Conservation (phyloP, 768 basidiomycete genomes). For the Leccinum disarticulatum region DNA sequence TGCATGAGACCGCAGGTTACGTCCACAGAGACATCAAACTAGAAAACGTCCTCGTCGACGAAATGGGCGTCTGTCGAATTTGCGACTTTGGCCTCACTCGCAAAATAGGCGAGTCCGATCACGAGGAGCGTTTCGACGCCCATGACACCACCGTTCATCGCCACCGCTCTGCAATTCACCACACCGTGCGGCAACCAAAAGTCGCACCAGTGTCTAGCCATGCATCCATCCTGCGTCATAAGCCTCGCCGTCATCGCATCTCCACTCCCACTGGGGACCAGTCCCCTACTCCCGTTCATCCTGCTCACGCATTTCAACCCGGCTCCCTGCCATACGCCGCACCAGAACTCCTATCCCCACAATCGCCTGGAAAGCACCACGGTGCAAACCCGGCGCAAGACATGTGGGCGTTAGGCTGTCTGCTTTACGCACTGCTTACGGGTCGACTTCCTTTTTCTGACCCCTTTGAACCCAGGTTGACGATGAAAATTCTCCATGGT, state of each 20-base stretch:
- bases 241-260: slow-evolving; percentile 49
- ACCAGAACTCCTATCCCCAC: slow-evolving; percentile 79
- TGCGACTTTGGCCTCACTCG: slow-evolving; percentile 83
- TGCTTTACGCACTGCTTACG: slow-evolving; percentile 82
- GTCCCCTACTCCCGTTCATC: slow-evolving; percentile 31
- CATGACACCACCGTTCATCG: slow-evolving; percentile 15
- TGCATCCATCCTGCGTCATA: slow-evolving; percentile 26
- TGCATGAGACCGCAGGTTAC: slow-evolving; percentile 73
- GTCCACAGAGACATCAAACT: slow-evolving; percentile 96
- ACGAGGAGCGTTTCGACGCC: slow-evolving; percentile 30
- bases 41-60: slow-evolving; percentile 93
- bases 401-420: slow-evolving; percentile 92
- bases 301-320: slow-evolving; percentile 52
- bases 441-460: slow-evolving; percentile 88
- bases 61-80: slow-evolving; percentile 83
- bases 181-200: slow-evolving; percentile 28
- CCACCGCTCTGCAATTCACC: slow-evolving; percentile 29
- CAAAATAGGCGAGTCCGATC: slow-evolving; percentile 53
- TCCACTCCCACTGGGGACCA: slow-evolving; percentile 42
- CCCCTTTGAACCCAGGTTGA: slow-evolving; percentile 86
- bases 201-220: slow-evolving; percentile 14
- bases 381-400: slow-evolving; percentile 73
- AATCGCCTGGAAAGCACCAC: slow-evolving; percentile 36
- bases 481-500: slow-evolving; percentile 90
- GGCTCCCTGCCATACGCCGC: slow-evolving; percentile 91